phyloP scores from a whole-genome alignment of 345 rosid genomes.

The Eucalyptus dawsonii region DNA sequence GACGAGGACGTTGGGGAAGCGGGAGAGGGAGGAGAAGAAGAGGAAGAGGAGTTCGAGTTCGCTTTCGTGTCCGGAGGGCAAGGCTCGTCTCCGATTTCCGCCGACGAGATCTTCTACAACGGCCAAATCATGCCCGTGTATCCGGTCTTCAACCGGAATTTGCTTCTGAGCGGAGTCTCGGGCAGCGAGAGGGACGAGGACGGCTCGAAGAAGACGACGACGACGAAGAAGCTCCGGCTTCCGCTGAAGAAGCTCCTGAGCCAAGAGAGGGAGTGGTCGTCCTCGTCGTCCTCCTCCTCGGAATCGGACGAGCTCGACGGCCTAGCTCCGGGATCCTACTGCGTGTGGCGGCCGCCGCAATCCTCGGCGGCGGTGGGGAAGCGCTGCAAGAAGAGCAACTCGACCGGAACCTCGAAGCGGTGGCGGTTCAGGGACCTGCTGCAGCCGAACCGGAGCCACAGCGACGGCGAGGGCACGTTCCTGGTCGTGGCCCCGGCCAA shows the following conservation, averaged over 20 bases:
- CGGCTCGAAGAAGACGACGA: not conserved
- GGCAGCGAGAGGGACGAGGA: not conserved
- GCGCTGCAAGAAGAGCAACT: constrained; percentile 57
- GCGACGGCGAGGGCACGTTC: constrained; percentile 48
- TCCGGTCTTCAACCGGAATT: constrained; percentile 3
- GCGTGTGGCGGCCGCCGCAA: constrained; percentile 51
- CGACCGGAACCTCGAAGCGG: constrained; percentile 50
- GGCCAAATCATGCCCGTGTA: constrained; percentile 49
- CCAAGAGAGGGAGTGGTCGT: constrained; percentile 30
- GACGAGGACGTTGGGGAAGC: not conserved
- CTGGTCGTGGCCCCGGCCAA: constrained; percentile 24
- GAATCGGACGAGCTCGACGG: constrained; percentile 53
- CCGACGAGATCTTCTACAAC: constrained; percentile 23
- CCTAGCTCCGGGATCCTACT: constrained; percentile 32
- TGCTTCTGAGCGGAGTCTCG: not conserved
- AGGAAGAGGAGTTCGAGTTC: constrained; percentile 20
- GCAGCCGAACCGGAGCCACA: constrained; percentile 29
- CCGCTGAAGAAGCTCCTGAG: constrained; percentile 37
- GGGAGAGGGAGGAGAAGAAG: not conserved
- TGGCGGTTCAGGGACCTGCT: constrained; percentile 45
- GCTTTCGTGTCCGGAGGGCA: constrained; percentile 1
- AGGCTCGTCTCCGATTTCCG: constrained; percentile 5
- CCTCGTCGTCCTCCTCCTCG: constrained; percentile 32
- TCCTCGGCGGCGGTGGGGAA: constrained; percentile 5
- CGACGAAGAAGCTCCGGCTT: not conserved